Evolutionary conservation across 352 stramenopile genomes (phyloP).

Genomic region (Blastocystis sp.): DNA sequence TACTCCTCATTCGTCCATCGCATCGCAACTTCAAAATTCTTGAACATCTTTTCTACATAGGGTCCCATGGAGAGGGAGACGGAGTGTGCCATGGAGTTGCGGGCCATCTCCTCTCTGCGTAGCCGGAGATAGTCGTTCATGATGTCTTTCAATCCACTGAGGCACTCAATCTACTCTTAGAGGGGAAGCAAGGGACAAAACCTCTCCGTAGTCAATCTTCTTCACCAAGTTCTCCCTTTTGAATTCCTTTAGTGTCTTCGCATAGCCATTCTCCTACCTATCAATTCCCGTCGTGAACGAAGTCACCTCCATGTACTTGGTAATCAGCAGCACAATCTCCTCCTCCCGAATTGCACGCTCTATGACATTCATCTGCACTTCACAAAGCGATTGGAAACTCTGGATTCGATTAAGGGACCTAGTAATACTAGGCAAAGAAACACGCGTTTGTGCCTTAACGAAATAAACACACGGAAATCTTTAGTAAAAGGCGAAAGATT

Average conservation of each 20-base stretch:
- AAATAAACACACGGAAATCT: slow-evolving; percentile 67
- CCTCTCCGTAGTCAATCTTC: slow-evolving; percentile 40
- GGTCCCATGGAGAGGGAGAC: slow-evolving; percentile 16
- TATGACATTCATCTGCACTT: background rate
- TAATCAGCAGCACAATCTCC: slow-evolving; percentile 38
- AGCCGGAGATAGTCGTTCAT: slow-evolving; percentile 56
- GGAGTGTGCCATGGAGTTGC: background rate
- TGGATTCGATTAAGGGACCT: slow-evolving; percentile 26
- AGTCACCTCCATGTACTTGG: slow-evolving; percentile 23
- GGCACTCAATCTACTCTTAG: slow-evolving; percentile 7
- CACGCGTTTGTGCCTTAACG: slow-evolving; percentile 54
- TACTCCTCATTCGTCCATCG: background rate
- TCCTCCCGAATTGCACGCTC: slow-evolving; percentile 18
- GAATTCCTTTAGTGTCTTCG: slow-evolving; percentile 17
- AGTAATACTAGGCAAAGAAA: slow-evolving; percentile 60
- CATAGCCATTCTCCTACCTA: slow-evolving; percentile 42
- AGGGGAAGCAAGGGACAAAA: background rate
- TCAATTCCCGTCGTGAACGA: background rate
- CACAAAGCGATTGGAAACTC: background rate
- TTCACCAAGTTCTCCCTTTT: slow-evolving; percentile 6
- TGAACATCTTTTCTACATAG: slow-evolving; percentile 9
- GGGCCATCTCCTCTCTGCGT: background rate
- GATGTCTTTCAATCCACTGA: slow-evolving; percentile 22
- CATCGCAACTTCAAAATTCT: slow-evolving; percentile 8
- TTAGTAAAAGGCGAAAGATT: slow-evolving; percentile 69